Percentiles rank a stretch among this genome's conserved stretches.
Conservation (phyloP, 2,329 filamentous ascomycete genomes). For the Aspergillus sp. region DNA sequence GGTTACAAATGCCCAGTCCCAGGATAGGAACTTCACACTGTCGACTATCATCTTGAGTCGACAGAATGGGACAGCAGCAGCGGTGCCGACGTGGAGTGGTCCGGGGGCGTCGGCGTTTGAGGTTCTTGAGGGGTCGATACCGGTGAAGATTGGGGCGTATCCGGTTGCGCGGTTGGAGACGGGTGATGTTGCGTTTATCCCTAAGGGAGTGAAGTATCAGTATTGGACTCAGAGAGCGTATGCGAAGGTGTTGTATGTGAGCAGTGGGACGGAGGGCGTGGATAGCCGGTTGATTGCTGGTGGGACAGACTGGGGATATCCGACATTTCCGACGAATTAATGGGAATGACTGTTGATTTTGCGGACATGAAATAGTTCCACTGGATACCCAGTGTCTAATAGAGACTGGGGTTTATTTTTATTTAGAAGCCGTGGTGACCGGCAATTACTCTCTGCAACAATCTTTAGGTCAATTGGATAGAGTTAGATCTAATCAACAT, state of each 20-base stretch:
- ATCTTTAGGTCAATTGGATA: too few species aligned
- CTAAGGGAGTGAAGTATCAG: slow-evolving; percentile 30
- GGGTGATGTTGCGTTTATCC: slow-evolving; percentile 44
- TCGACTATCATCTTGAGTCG: slow-evolving; percentile 44
- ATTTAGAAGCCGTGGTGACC: too few species aligned
- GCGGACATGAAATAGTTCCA: too few species aligned
- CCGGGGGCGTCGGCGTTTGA: slow-evolving; percentile 38
- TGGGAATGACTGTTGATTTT: fast-evolving
- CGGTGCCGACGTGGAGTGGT: slow-evolving; percentile 24
- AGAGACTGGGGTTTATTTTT: too few species aligned
- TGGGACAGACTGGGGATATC: slow-evolving; percentile 8
- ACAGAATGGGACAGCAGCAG: slow-evolving; percentile 5
- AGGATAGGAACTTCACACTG: slow-evolving; percentile 43
- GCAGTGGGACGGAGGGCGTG: slow-evolving; percentile 19
- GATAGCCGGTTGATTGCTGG: background rate
- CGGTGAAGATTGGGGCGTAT: slow-evolving; percentile 33
- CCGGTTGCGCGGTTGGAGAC: slow-evolving; percentile 28
- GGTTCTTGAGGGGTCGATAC: slow-evolving; percentile 39
- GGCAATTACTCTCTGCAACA: too few species aligned
- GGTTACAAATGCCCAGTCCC: slow-evolving; percentile 40
- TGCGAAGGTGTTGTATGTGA: slow-evolving; percentile 26
- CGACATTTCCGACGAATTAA: background rate
- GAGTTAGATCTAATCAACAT: too few species aligned
- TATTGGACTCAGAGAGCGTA: slow-evolving; percentile 33
- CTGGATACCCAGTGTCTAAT: too few species aligned